A percentile compares a stretch with the other conserved stretches of the same genome.
Evolutionary conservation across 805 yeast species (phyloP).

Genomic region (Zygoascus tannicola): DNA sequence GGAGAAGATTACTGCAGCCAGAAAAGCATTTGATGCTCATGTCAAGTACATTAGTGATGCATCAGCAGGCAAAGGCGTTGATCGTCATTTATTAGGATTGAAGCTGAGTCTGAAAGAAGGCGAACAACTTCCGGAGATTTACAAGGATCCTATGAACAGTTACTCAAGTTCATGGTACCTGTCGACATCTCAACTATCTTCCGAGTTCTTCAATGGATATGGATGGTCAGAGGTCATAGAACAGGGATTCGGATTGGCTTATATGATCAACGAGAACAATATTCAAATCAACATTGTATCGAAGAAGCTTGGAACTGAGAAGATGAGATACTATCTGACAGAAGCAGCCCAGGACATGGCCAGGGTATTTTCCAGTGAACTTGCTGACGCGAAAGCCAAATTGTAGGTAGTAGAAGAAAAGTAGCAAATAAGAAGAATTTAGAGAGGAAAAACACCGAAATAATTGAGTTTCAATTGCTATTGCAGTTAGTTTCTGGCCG

Average conservation of each 20-base stretch:
- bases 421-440: no score
- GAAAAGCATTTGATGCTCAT: slow-evolving; percentile 66
- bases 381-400: slow-evolving; percentile 30
- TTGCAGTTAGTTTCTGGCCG: no score
- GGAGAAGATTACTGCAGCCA: slow-evolving; percentile 58
- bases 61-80: slow-evolving; percentile 79
- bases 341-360: slow-evolving; percentile 77
- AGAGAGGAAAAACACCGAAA: no score
- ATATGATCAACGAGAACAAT: slow-evolving; percentile 81
- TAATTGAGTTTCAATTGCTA: no score
- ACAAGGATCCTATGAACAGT: slow-evolving; percentile 61
- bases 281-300: slow-evolving; percentile 77
- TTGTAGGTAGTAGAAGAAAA: no score
- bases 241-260: slow-evolving; percentile 88
- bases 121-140: slow-evolving; percentile 54
- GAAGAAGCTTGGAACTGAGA: slow-evolving; percentile 43
- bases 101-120: slow-evolving; percentile 56
- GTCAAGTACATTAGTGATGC: slow-evolving; percentile 66
- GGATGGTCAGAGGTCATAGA: slow-evolving; percentile 96
- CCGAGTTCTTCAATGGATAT: slow-evolving; percentile 79
- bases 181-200: slow-evolving; percentile 82
- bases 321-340: slow-evolving; percentile 55
- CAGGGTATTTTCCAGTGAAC: slow-evolving; percentile 41
- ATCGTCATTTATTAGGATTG: slow-evolving; percentile 87
- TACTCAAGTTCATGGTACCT: slow-evolving; percentile 81